Conservation (phyloP, 495 filamentous ascomycete species). For the Xylaria castorea region DNA sequence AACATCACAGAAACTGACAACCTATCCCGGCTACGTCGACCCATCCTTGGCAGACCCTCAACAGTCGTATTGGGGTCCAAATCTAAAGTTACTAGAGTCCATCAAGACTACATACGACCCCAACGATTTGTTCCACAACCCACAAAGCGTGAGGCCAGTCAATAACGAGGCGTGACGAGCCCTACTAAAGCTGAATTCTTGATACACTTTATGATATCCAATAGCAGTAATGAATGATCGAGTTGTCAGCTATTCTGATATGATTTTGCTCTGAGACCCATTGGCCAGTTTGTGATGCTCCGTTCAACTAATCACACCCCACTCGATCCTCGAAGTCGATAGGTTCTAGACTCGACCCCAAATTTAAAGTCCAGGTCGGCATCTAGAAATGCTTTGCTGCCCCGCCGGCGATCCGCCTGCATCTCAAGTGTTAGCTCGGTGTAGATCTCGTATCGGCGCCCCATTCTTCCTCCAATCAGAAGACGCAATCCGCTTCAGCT, state of each 20-base stretch:
- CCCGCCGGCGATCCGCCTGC: neutral
- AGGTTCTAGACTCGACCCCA: too few species aligned
- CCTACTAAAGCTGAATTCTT: neutral
- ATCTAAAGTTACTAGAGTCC: conserved; percentile 51
- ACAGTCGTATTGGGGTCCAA: conserved; percentile 63
- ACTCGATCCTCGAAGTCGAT: neutral
- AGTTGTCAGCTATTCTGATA: neutral
- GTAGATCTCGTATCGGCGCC: neutral
- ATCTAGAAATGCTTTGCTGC: neutral
- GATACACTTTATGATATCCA: neutral
- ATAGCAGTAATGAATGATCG: neutral
- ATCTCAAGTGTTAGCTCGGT: neutral
- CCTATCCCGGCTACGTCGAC: conserved; percentile 79
- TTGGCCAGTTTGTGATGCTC: neutral
- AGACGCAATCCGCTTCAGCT: neutral
- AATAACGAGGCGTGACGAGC: conserved; percentile 32
- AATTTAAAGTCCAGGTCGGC: neutral
- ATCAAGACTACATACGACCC: conserved; percentile 66
- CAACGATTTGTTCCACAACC: conserved; percentile 65
- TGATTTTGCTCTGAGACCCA: neutral
- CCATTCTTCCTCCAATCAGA: conserved; percentile 28
- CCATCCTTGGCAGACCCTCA: conserved; percentile 58
- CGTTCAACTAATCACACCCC: neutral
- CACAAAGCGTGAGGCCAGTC: conserved; percentile 61
- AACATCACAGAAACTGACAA: conserved; percentile 47